Conservation (phyloP, 371 early-diverging fungal species). For the Mortierella sp. region DNA sequence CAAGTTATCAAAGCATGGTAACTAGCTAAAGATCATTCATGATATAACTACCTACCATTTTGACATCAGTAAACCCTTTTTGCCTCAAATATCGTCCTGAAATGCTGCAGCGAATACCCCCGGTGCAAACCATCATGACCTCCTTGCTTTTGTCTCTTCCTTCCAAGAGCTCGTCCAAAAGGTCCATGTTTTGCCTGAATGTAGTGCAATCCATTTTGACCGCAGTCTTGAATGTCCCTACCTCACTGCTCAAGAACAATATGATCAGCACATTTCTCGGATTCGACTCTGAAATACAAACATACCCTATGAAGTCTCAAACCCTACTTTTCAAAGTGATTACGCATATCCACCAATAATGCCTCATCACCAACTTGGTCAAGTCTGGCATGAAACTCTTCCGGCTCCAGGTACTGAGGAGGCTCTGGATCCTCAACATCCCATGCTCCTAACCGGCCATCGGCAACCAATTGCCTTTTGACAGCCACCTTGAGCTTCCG, state of each 20-base stretch:
- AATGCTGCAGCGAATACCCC: conserved; percentile 84
- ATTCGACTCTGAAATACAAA: not conserved
- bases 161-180: conserved; percentile 41
- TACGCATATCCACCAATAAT: conserved; percentile 78
- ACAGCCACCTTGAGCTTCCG: conserved; percentile 69
- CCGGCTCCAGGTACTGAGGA: conserved; percentile 71
- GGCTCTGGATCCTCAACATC: conserved; percentile 65
- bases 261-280: not conserved
- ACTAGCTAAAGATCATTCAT: not conserved
- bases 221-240: conserved; percentile 74
- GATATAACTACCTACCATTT: conserved; percentile 59
- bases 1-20: not conserved
- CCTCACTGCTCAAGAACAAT: conserved; percentile 49
- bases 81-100: conserved; percentile 79
- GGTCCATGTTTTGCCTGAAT: conserved; percentile 68
- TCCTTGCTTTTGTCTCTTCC: conserved; percentile 58
- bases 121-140: conserved; percentile 85
- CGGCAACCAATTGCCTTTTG: conserved; percentile 71
- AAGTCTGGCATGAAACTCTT: conserved; percentile 69
- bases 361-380: conserved; percentile 55
- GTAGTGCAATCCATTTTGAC: conserved; percentile 77
- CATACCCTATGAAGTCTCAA: not conserved
- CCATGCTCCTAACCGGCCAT: conserved; percentile 52
- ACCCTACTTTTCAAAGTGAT: conserved; percentile 76
- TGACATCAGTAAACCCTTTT: conserved; percentile 76